Evolutionary conservation across 768 basidiomycete genomes (phyloP).

Genomic region (Lactarius hatsudake): DNA sequence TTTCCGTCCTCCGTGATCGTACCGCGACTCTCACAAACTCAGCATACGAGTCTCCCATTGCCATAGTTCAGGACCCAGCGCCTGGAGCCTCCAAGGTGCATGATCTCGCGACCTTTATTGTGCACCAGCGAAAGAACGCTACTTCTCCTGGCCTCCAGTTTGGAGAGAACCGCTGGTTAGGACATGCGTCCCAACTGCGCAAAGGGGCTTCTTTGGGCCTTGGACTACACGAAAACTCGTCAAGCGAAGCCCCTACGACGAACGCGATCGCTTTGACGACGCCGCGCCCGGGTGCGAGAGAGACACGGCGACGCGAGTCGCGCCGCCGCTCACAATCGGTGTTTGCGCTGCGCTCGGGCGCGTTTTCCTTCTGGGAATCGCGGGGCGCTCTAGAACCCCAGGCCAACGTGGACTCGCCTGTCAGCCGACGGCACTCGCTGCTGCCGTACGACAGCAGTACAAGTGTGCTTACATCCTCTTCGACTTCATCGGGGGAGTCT

Average conservation of each 20-base stretch:
- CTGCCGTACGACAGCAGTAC: constrained; percentile 19
- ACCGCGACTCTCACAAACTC: constrained; percentile 20
- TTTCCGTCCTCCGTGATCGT: constrained; percentile 61
- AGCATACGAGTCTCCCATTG: constrained; percentile 11
- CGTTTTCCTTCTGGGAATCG: constrained; percentile 26
- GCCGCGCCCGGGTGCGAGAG: constrained; percentile 9
- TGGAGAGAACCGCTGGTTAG: constrained; percentile 19
- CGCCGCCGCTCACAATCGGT: constrained; percentile 36
- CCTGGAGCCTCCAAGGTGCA: constrained; percentile 13
- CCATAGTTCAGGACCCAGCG: not conserved
- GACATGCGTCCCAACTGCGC: constrained; percentile 15
- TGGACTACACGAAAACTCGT: constrained; percentile 7
- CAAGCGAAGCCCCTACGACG: constrained; percentile 1
- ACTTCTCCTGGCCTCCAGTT: not conserved
- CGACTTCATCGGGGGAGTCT: constrained; percentile 19
- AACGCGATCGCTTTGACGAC: not conserved
- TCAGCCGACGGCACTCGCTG: constrained; percentile 13
- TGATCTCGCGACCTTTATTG: constrained; percentile 21
- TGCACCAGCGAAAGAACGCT: constrained; percentile 12
- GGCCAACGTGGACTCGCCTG: constrained; percentile 1
- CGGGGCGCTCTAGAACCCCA: constrained; percentile 7
- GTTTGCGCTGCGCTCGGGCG: constrained; percentile 27
- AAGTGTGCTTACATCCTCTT: constrained; percentile 24
- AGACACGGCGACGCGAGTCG: constrained; percentile 28
- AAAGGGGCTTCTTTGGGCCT: constrained; percentile 23